Evolutionary conservation across 2,329 filamentous ascomycete species (phyloP).

Genomic region (Verticillium nonalfalfae): DNA sequence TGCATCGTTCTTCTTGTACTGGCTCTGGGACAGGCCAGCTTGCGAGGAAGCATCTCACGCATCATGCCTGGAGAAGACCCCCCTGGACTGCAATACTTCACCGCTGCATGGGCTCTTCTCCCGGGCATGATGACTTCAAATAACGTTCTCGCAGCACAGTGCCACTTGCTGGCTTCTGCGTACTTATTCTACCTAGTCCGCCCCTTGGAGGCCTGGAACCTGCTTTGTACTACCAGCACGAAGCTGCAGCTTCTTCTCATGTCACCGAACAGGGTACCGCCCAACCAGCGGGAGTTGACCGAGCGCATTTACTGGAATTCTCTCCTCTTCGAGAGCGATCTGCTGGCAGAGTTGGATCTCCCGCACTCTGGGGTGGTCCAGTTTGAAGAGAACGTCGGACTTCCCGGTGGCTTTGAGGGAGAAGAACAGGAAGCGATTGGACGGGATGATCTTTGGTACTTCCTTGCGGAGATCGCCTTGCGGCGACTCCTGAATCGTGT

Average conservation of each 20-base stretch:
- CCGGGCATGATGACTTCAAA: slow-evolving; percentile 76
- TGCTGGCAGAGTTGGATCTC: slow-evolving; percentile 72
- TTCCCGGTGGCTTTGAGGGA: slow-evolving; percentile 74
- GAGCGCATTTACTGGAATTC: slow-evolving; percentile 83
- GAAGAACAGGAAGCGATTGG: slow-evolving; percentile 58
- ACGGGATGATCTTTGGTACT: slow-evolving; percentile 79
- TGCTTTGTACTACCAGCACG: slow-evolving; percentile 73
- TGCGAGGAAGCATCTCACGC: slow-evolving; percentile 69
- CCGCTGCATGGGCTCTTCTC: slow-evolving; percentile 71
- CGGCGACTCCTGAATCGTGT: slow-evolving; percentile 71
- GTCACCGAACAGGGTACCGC: slow-evolving; percentile 63
- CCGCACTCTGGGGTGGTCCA: slow-evolving; percentile 79
- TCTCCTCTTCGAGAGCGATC: slow-evolving; percentile 72
- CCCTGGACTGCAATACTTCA: slow-evolving; percentile 73
- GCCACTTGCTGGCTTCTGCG: slow-evolving; percentile 72
- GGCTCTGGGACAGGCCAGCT: slow-evolving; percentile 69
- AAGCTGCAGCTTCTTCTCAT: slow-evolving; percentile 76
- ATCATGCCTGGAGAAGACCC: slow-evolving; percentile 63
- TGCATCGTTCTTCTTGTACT: slow-evolving; percentile 76
- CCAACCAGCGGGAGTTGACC: slow-evolving; percentile 64
- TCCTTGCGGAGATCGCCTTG: slow-evolving; percentile 75
- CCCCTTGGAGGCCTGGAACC: slow-evolving; percentile 76
- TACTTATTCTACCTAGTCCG: slow-evolving; percentile 80
- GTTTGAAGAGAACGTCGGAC: slow-evolving; percentile 72
- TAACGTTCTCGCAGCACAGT: slow-evolving; percentile 72